Evolutionary conservation across 768 basidiomycete genomes (phyloP), one percentile per base, ranked within the genome.

Genomic region (Hygrophorus russula): DNA sequence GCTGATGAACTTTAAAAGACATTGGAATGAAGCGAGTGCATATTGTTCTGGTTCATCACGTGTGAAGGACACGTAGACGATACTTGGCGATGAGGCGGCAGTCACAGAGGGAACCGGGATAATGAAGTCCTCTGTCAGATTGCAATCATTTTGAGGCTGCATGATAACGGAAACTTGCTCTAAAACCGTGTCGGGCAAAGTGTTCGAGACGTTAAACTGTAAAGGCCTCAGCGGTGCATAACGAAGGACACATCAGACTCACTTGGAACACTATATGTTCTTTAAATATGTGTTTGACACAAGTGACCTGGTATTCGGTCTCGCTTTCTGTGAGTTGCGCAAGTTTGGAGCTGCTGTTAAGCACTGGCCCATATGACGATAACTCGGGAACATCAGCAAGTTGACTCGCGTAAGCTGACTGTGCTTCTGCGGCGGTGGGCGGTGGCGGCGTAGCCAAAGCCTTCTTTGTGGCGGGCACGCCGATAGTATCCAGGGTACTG

Each of bases 251-350:
- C 18, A 37, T 19, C 37, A 18, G 20, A 54, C 76, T 41, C 56
- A 89, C 91, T 76, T 94, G 94, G 80, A 99, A 98, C 33, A 99
- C 93, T 46, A 98, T 60, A 57, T 97, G 89, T 48, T 91, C 88
- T 58, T 80, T 81, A 75, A 91, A 99, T 46, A 97, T 77, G 60
- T 99, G 96, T 66, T 97, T 98, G 62, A 96, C 88, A 53, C 88
- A 89, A 8, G 85, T 80, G 37, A 97, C 94, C 56, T 96, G 91
- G 58, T 98, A 99, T 64, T 98, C 96, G 3, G 92, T 98, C 65
- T 97, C 96, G 54, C 77, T 85, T 65, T 99, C 96, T 11, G 96
- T 98, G 46, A 98, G 78, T 49, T 83, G 86, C 17, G 73, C 64
- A 9, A 84, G 80, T 51, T 80, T 87, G 30, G 73, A 50, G 49